Evolutionary conservation across 2,329 filamentous ascomycete species (phyloP), one percentile per base, ranked within the genome.

Genomic region (Metarhizium sp.): DNA sequence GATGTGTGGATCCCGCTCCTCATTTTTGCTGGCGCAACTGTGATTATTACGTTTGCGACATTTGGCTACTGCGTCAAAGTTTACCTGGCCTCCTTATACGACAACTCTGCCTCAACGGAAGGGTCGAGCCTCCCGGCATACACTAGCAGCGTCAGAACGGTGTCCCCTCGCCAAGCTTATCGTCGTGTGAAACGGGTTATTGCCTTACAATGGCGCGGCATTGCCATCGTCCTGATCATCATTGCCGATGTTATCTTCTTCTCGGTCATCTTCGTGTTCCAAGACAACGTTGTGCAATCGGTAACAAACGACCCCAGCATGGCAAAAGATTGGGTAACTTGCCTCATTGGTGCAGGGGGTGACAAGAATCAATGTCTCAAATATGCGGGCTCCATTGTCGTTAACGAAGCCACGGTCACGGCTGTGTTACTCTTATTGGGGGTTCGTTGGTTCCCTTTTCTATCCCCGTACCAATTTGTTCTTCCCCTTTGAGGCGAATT

Each of bases 51-150:
- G 64, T 82, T 96, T 60, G 78, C 82, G 47, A 97, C 94, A 6
- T 92, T 91, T 71, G 84, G 78, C 14, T 97, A 99, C 75, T 97
- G 94, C 69, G 87, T 96, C 72, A 91, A 95, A 67, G 90, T 99
- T 51, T 99, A 97, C 68, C 78, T 99, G 54, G 86, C 86, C 55
- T 92, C 92, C 30, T 77, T 96, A 55, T 80, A 84, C 58, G 90
- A 95, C 68, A 84, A 83, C 62, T 80, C 82, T 54, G 75, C 80
- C 40, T 85, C 86, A 4, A 90, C 87, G 0, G 85, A 86, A 52
- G 84, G 80, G 63, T 90, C 88, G 3, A 81, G 79, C 34, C 75
- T 95, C 36, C 88, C 89, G 0, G 63, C 66, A 16, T 92, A 92
- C 71, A 80, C 81, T 13, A 84, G 82, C 65, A 95, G 90, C 68